Conservation (phyloP, 805 yeast species). For the Wickerhamiella vanderwaltii region DNA sequence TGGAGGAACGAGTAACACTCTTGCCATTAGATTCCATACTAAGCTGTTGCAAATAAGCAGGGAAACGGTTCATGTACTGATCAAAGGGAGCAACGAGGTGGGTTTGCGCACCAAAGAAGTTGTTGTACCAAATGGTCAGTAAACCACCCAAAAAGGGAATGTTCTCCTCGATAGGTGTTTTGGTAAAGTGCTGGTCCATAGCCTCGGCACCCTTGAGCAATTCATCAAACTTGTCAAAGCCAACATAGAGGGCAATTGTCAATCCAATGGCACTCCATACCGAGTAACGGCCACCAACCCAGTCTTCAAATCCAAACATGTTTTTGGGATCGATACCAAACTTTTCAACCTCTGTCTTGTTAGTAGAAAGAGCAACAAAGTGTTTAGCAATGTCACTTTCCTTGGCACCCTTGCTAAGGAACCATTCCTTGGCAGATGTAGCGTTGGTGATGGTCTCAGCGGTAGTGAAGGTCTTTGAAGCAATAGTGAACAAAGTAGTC, state of each 20-base stretch:
- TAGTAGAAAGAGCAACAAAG: constrained; percentile 93
- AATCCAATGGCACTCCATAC: constrained; percentile 99
- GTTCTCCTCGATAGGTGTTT: constrained; percentile 78
- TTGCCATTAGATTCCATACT: constrained; percentile 99
- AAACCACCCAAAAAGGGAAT: constrained; percentile 91
- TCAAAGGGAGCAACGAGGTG: constrained; percentile 98
- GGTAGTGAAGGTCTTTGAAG: constrained; percentile 97
- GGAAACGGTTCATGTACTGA: constrained; percentile 98
- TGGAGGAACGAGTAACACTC: constrained; percentile 86
- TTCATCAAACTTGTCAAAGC: constrained; percentile 83
- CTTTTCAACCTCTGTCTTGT: constrained; percentile 78
- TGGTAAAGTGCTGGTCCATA: constrained; percentile 77
- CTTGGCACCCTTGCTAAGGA: constrained; percentile 60
- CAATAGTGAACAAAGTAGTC: constrained; percentile 74
- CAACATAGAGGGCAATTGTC: constrained; percentile 88
- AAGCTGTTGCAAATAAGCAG: constrained; percentile 96
- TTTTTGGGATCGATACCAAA: constrained; percentile 96
- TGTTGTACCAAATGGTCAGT: constrained; percentile 95
- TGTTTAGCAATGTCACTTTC: constrained; percentile 79
- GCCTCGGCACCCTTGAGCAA: constrained; percentile 98
- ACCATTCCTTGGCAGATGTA: constrained; percentile 90
- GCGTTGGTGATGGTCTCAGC: constrained; percentile 98
- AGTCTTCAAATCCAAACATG: constrained; percentile 96
- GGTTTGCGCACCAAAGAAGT: constrained; percentile 96
- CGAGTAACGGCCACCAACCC: constrained; percentile 99